Percentiles rank a stretch among this genome's conserved stretches.
phyloP scores from a whole-genome alignment of 2,329 filamentous ascomycete species.

The Scortechinia acanthostroma region DNA sequence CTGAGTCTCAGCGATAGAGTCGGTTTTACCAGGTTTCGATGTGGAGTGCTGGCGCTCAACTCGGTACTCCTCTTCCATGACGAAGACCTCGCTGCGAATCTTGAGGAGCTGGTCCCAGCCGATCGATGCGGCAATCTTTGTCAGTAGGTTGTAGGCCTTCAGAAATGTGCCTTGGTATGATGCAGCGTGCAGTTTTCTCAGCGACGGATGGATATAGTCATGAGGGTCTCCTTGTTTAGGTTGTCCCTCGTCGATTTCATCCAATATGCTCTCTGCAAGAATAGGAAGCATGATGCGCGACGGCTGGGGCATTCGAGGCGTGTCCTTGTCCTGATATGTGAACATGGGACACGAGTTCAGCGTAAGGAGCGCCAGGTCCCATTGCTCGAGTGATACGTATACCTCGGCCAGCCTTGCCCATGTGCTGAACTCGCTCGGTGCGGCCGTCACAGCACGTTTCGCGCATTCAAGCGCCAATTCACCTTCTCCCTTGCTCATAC shows the following conservation, averaged over 20 bases:
- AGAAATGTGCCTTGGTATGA: slow-evolving; percentile 92
- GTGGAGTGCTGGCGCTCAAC: slow-evolving; percentile 69
- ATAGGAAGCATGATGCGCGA: slow-evolving; percentile 81
- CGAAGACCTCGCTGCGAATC: slow-evolving; percentile 92
- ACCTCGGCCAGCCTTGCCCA: slow-evolving; percentile 92
- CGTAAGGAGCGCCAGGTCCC: slow-evolving; percentile 90
- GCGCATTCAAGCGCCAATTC: slow-evolving; percentile 84
- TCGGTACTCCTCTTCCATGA: slow-evolving; percentile 98
- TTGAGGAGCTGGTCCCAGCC: slow-evolving; percentile 95
- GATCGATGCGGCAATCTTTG: slow-evolving; percentile 91
- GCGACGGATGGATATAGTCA: slow-evolving; percentile 79
- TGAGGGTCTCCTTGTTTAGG: slow-evolving; percentile 1
- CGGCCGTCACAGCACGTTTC: slow-evolving; percentile 87
- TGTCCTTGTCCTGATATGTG: slow-evolving; percentile 97
- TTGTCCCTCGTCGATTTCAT: slow-evolving; percentile 88
- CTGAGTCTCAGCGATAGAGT: slow-evolving; percentile 63
- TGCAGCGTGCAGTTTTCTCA: slow-evolving; percentile 79
- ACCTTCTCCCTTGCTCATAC: slow-evolving; percentile 76
- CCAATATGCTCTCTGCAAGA: slow-evolving; percentile 79
- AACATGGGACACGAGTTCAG: slow-evolving; percentile 99
- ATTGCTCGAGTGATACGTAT: slow-evolving; percentile 88
- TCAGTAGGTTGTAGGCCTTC: slow-evolving; percentile 87
- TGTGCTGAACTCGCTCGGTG: slow-evolving; percentile 92
- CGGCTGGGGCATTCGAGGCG: slow-evolving; percentile 87
- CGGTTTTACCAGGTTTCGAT: slow-evolving; percentile 45